Conservation (phyloP, 768 basidiomycete species). For the Amanita brunnescens region DNA sequence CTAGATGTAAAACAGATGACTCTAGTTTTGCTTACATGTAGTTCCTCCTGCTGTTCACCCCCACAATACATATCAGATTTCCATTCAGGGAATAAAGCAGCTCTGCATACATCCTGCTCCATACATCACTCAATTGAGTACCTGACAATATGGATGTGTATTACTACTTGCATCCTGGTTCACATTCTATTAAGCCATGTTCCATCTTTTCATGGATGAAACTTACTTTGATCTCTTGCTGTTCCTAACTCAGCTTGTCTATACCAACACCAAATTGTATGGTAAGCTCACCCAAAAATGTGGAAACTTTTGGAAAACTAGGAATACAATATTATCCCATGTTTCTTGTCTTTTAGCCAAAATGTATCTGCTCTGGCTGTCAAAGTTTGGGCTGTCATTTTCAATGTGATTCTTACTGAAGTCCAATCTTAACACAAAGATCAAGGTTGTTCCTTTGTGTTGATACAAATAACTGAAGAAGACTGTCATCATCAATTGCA, state of each 20-base stretch:
- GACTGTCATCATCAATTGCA: background rate
- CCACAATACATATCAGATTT: too few relatives aligned
- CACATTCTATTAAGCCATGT: too few relatives aligned
- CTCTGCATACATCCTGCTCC: too few relatives aligned
- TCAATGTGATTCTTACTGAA: background rate
- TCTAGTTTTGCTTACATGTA: background rate
- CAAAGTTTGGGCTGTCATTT: too few relatives aligned
- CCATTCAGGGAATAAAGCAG: too few relatives aligned
- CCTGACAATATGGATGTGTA: too few relatives aligned
- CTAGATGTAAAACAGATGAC: background rate
- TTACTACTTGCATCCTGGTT: too few relatives aligned
- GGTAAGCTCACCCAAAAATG: background rate
- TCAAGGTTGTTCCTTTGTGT: constrained; percentile 7
- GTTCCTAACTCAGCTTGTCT: background rate
- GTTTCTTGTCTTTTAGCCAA: too few relatives aligned
- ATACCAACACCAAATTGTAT: background rate
- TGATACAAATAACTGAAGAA: background rate
- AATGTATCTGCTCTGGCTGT: too few relatives aligned
- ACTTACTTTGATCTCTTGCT: background rate
- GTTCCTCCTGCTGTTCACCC: background rate
- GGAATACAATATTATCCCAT: too few relatives aligned
- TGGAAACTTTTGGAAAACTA: background rate
- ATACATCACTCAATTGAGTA: too few relatives aligned
- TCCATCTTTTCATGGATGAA: too few relatives aligned
- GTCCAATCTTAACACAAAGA: constrained; percentile 6